Evolutionary conservation across 768 basidiomycete genomes (phyloP).

Genomic region (Tulasnella sp.): DNA sequence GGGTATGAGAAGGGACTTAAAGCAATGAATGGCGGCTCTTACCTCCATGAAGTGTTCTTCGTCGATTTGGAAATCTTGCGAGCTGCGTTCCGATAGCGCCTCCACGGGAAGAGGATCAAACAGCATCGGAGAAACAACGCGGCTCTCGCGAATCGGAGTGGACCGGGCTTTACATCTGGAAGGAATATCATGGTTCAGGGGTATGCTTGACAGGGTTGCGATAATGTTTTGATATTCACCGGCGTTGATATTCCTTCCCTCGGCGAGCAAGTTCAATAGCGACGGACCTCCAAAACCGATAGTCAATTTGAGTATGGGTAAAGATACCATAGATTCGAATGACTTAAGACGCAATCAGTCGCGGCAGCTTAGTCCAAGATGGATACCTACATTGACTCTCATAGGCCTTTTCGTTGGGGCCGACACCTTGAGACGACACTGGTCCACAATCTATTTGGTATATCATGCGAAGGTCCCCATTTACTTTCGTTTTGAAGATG

Average conservation of each 20-base stretch:
- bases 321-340: conserved; percentile 1
- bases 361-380: background rate
- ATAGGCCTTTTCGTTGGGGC: background rate
- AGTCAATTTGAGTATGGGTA: background rate
- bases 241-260: background rate
- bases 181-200: too few species aligned
- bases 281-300: background rate
- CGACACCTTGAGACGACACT: too few species aligned
- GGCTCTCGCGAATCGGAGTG: background rate
- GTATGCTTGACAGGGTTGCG: background rate
- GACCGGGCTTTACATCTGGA: background rate
- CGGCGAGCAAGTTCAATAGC: background rate
- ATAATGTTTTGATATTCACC: background rate
- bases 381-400: background rate
- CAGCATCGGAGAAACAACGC: background rate
- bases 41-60: conserved; percentile 5
- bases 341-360: too few species aligned
- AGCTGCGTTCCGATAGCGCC: background rate
- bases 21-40: background rate
- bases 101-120: background rate
- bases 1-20: background rate
- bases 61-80: background rate
- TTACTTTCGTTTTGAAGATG: conserved; percentile 58
- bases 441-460: conserved; percentile 14
- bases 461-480: conserved; percentile 37